A percentile compares a stretch with the other conserved stretches of the same genome.
phyloP scores from a whole-genome alignment of 805 yeast species.

The Candida lessepsii region DNA sequence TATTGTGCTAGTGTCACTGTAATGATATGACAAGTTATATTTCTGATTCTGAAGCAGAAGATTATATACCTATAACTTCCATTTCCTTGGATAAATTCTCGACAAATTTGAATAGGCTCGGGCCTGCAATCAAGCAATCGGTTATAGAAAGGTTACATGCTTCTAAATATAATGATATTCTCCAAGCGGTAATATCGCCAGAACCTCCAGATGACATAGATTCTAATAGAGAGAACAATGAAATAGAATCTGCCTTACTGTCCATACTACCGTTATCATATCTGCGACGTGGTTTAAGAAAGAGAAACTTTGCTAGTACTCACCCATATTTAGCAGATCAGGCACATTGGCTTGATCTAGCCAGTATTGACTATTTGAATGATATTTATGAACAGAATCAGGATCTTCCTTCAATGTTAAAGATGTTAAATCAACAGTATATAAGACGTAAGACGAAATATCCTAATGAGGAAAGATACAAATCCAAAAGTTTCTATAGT shows the following conservation, averaged over 20 bases:
- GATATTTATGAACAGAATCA: conserved; percentile 36
- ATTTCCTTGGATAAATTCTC: conserved; percentile 8
- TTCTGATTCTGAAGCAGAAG: conserved; percentile 32
- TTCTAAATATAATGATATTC: conserved; percentile 2
- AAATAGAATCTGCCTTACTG: conserved; percentile 12
- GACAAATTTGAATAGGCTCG: neutral
- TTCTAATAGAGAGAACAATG: conserved; percentile 7
- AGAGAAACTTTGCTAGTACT: conserved; percentile 42
- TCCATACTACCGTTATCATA: conserved; percentile 11
- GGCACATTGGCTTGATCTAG: conserved; percentile 43
- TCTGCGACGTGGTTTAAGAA: conserved; percentile 21
- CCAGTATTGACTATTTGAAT: conserved; percentile 34
- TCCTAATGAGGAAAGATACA: conserved; percentile 41
- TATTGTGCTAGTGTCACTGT: neutral
- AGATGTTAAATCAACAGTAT: conserved; percentile 36
- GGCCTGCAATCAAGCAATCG: neutral
- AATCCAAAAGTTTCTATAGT: conserved; percentile 36
- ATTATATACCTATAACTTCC: conserved; percentile 10
- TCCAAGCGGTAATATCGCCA: neutral
- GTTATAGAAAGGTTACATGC: conserved; percentile 4
- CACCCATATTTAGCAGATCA: conserved; percentile 47
- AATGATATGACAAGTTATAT: conserved; percentile 17
- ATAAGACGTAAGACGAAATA: conserved; percentile 27
- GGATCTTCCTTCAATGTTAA: conserved; percentile 32
- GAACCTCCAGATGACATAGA: neutral